These are phyloP conservation scores for Leccinum disarticulatum DNA, from an alignment of 768 basidiomycete genomes.

Conservation along the genomic window DNA sequence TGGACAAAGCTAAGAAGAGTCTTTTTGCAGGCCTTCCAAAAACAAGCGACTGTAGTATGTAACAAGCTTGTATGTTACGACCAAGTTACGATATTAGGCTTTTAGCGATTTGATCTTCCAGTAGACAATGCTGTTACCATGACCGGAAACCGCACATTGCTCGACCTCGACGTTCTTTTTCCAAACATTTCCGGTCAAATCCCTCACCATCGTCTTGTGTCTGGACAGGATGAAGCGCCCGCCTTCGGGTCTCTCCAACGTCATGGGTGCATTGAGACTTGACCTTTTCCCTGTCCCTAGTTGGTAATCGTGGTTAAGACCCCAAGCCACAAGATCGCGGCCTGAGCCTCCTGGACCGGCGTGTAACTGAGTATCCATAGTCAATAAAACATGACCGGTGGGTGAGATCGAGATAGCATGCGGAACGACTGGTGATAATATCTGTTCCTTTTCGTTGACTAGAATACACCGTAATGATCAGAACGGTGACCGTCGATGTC, in stretches of 20 bases:
- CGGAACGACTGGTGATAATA: slow-evolving; percentile 64
- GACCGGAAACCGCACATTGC: slow-evolving; percentile 63
- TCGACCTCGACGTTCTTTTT: slow-evolving; percentile 60
- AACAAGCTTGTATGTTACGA: not conserved
- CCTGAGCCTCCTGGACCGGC: slow-evolving; percentile 51
- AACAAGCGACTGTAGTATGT: not conserved
- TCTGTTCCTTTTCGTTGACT: slow-evolving; percentile 65
- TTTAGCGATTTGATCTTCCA: slow-evolving; percentile 50
- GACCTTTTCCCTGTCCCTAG: slow-evolving; percentile 72
- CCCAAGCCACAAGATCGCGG: slow-evolving; percentile 72
- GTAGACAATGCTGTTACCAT: slow-evolving; percentile 63
- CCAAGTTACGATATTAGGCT: not conserved
- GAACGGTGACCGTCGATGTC: not conserved
- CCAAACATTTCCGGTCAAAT: slow-evolving; percentile 61
- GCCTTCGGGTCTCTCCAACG: slow-evolving; percentile 50
- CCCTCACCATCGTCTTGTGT: slow-evolving; percentile 53
- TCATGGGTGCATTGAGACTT: slow-evolving; percentile 53
- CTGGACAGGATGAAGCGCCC: slow-evolving; percentile 58
- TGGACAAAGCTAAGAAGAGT: not conserved
- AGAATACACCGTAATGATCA: slow-evolving; percentile 12
- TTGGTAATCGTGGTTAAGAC: slow-evolving; percentile 70
- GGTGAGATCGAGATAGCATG: slow-evolving; percentile 65
- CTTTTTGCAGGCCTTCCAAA: not conserved
- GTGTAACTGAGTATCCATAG: slow-evolving; percentile 59
- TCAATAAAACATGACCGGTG: slow-evolving; percentile 73